Percentiles rank a stretch among this genome's conserved stretches.
Evolutionary conservation across 768 basidiomycete genomes (phyloP).

Genomic region (Trametes punicea): DNA sequence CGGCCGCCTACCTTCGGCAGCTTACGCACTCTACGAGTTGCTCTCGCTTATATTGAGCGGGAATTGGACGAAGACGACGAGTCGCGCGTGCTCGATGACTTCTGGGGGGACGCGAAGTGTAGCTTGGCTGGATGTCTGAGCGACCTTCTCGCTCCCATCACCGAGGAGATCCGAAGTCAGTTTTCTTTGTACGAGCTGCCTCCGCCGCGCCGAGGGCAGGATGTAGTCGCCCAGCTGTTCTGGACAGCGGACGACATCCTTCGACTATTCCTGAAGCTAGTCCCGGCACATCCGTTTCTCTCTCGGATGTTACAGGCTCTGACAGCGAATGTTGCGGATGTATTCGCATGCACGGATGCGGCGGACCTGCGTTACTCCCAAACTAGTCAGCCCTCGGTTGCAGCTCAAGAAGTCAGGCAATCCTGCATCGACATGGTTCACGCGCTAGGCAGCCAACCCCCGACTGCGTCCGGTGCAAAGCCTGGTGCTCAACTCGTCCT

Average conservation of each 20-base stretch:
- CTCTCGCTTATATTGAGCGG: conserved; percentile 52
- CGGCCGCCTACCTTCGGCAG: conserved; percentile 49
- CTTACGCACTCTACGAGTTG: conserved; percentile 60
- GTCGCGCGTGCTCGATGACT: conserved; percentile 49
- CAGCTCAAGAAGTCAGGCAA: conserved; percentile 45
- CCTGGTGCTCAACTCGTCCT: conserved; percentile 51
- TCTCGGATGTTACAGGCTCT: conserved; percentile 47
- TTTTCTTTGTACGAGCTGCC: conserved; percentile 40
- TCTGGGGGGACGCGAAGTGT: conserved; percentile 59
- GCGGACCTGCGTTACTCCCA: conserved; percentile 41
- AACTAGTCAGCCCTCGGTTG: conserved; percentile 36
- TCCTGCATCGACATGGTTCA: conserved; percentile 51
- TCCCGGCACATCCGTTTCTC: conserved; percentile 46
- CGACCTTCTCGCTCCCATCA: conserved; percentile 46
- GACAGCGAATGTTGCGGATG: conserved; percentile 43
- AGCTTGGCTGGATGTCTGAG: conserved; percentile 57
- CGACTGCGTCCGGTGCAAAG: conserved; percentile 35
- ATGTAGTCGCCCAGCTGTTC: conserved; percentile 54
- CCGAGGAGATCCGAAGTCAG: conserved; percentile 50
- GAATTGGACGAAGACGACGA: conserved; percentile 58
- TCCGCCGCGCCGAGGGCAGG: conserved; percentile 34
- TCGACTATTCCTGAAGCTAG: conserved; percentile 45
- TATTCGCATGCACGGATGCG: conserved; percentile 53
- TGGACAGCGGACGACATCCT: conserved; percentile 52
- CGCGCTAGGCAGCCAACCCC: conserved; percentile 36